Conservation (phyloP, 768 basidiomycete genomes). For the Hemileccinum impolitum region DNA sequence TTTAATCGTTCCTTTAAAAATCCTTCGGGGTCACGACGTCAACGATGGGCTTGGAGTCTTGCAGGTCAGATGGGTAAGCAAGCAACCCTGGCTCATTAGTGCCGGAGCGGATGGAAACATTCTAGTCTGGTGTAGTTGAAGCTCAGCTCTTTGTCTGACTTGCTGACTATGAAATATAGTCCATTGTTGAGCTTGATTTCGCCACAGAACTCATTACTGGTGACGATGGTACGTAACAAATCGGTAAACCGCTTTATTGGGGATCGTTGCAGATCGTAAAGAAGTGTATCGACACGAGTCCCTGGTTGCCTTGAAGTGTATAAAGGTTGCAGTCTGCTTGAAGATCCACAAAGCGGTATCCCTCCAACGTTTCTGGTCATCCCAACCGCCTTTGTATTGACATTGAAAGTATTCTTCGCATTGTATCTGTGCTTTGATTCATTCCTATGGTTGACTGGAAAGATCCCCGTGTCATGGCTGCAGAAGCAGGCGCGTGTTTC, state of each 20-base stretch:
- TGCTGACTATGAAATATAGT: slow-evolving; percentile 22
- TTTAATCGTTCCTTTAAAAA: slow-evolving; percentile 95
- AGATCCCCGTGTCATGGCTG: slow-evolving; percentile 15
- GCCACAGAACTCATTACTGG: neutral
- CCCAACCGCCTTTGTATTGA: slow-evolving; percentile 8
- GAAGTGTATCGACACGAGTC: slow-evolving; percentile 6
- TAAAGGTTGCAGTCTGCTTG: slow-evolving; percentile 13
- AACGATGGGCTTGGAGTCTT: slow-evolving; percentile 88
- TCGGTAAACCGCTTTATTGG: slow-evolving; percentile 2
- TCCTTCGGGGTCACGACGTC: slow-evolving; percentile 86
- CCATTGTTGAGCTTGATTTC: slow-evolving; percentile 24
- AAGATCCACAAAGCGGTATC: slow-evolving; percentile 4
- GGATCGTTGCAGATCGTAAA: slow-evolving; percentile 10
- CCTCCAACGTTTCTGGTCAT: slow-evolving; percentile 3
- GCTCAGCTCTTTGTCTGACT: slow-evolving; percentile 29
- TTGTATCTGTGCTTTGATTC: slow-evolving; percentile 13
- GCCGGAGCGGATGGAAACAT: slow-evolving; percentile 91
- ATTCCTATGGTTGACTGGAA: slow-evolving; percentile 27
- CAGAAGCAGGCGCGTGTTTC: slow-evolving; percentile 22
- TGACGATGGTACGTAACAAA: slow-evolving; percentile 17
- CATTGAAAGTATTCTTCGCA: slow-evolving; percentile 7
- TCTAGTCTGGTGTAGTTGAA: slow-evolving; percentile 81
- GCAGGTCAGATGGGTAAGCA: slow-evolving; percentile 83
- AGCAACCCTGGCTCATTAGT: slow-evolving; percentile 90
- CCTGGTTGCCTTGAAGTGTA: slow-evolving; percentile 25